Evolutionary conservation across 2,329 filamentous ascomycete species (phyloP), one percentile per base, ranked within the genome.

Genomic region (Talaromyces sp.): DNA sequence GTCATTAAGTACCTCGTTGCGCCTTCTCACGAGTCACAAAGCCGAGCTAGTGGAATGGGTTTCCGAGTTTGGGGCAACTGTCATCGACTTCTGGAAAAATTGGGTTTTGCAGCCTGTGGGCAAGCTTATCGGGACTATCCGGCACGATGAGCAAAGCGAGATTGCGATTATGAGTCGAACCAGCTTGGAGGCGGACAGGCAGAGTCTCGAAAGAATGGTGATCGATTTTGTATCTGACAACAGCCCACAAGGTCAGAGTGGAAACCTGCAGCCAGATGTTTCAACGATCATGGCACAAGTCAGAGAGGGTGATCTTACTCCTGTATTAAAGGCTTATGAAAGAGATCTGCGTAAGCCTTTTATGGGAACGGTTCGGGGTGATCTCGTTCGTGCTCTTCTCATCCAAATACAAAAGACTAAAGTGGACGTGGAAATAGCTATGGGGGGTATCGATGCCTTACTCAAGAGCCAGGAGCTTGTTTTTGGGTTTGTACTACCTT

Each of bases 371-470:
- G 79, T 99, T 19, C 86, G 88, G 35, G 95, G 95, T 11, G 94
- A 98, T 72, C 84, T 99, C 33, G 86, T 98, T 41, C 89, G 94
- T 61, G 93, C 94, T 4, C 86, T 99, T 33, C 83, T 99, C 52
- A 98, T 99, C 63, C 95, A 99, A 75, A 89, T 99, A 43, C 95
- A 99, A 74, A 99, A 99, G 84, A 98, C 95, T 25, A 99, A 99
- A 81, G 95, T 99, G 9, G 95, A 99, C 73, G 88, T 99, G 13
- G 95, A 99, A 77, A 89, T 98, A 67, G 95, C 95, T 15, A 93
- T 99, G 81, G 92, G 91, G 66, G 95, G 95, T 19, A 99, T 99
- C 69, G 94, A 99, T 81, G 88, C 92, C 39, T 85, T 99, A 37
- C 84, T 99, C 65, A 97, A 95, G 81, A 97, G 93, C 73, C 95